phyloP scores from a whole-genome alignment of 176 grass and related monocot genomes.

The Hordeum marinum region DNA sequence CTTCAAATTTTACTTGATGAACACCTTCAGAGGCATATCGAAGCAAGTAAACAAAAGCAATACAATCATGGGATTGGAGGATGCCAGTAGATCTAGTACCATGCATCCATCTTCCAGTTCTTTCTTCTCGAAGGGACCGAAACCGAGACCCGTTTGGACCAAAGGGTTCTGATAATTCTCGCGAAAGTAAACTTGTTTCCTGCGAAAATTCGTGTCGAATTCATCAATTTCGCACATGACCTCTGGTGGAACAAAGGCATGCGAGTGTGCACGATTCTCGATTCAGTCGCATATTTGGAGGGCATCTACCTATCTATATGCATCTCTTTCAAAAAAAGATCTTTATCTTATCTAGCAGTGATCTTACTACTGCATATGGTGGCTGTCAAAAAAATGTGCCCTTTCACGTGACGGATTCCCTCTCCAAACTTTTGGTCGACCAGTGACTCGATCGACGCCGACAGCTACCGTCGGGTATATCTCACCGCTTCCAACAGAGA shows the following conservation, averaged over 20 bases:
- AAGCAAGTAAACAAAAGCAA: slow-evolving; percentile 18
- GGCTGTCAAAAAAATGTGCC: not conserved
- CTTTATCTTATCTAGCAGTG: not conserved
- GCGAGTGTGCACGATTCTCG: not conserved
- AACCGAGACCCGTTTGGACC: not conserved
- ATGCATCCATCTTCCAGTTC: not conserved
- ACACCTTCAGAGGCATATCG: slow-evolving; percentile 35
- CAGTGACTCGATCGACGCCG: not conserved
- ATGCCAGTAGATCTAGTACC: not conserved
- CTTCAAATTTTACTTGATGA: slow-evolving; percentile 3
- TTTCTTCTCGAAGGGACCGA: not conserved
- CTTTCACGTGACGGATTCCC: slow-evolving; percentile 26
- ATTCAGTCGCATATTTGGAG: not conserved
- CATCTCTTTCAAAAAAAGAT: not conserved
- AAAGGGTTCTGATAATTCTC: not conserved
- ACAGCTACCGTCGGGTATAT: slow-evolving; percentile 7
- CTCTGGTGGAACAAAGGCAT: not conserved
- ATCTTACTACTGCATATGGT: slow-evolving; percentile 1
- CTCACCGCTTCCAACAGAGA: not conserved
- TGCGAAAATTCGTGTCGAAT: not conserved
- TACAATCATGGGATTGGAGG: slow-evolving; percentile 28
- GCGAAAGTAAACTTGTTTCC: not conserved
- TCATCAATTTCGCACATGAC: not conserved
- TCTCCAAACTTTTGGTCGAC: not conserved
- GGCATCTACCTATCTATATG: slow-evolving; percentile 21